Base-by-base conservation (phyloP, 2,329 filamentous ascomycete species). In the Phialocephala sp. region DNA sequence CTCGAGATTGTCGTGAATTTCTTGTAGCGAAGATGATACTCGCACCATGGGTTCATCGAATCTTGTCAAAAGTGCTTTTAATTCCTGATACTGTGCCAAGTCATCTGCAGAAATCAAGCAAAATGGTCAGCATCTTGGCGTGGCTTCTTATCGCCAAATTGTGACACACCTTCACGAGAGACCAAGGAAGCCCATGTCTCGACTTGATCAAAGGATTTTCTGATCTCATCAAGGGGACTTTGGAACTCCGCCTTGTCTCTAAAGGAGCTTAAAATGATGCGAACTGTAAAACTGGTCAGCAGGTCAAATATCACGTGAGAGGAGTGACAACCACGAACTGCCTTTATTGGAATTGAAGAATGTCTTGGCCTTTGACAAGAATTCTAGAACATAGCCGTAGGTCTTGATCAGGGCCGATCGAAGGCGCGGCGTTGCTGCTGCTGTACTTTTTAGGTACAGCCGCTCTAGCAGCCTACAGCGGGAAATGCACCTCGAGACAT, bases 401-500 rank as follows among this genome's bases (percentile, higher is more conserved):
- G 43, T 47, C 43, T n/a, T n/a, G n/a, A 47, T 18, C n/a, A 47
- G 43, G n/a, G 43, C 8, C 8, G n/a, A 18, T 8, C n/a, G 43
- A 47, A 47, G n/a, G 3, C n/a, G 2, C 15, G 8, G n/a, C 15
- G 43, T 47, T 47, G 43, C 43, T 22, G 32, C 55, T 39, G 55
- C 35, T 39, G 35, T 18, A 22, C 35, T 41, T 50, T 43, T 56
- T 2, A 67, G 50, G 37, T 62, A 67, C 18, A 64, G 8, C 14
- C 47, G 35, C 32, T 67, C 65, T 27, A 67, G 39, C 5, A 67
- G 54, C 8, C 45, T 47, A 57, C 57, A 64, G 18, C 61, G 65
- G 57, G 62, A 67, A 14, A 67, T 67, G 18, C 60, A 50, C 47
- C 61, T 50, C n/a, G 57, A 47, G 32, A 64, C 54, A n/a, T 50